Evolutionary conservation across 2,329 filamentous ascomycete genomes (phyloP).

Genomic region (Hortaea werneckii): DNA sequence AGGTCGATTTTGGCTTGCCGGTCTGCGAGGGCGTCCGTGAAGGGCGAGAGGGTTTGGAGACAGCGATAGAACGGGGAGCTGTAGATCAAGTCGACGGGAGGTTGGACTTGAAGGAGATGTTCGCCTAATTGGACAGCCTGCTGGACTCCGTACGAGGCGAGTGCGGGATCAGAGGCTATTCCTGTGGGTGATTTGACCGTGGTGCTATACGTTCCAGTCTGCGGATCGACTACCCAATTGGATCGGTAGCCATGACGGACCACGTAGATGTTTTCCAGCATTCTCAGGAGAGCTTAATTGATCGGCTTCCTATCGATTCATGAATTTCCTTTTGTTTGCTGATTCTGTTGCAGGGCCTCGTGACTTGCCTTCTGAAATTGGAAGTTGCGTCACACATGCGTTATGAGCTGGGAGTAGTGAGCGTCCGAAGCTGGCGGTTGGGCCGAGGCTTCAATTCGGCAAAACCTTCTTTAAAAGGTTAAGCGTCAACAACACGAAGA

Average conservation of each 20-base stretch:
- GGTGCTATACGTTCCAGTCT: conserved; percentile 67
- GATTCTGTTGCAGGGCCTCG: no score
- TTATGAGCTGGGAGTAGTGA: no score
- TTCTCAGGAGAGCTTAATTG: neutral
- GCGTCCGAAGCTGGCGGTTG: no score
- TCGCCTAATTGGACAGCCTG: conserved; percentile 69
- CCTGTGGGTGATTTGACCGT: conserved; percentile 72
- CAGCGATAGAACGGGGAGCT: conserved; percentile 81
- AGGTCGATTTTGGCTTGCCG: conserved; percentile 5
- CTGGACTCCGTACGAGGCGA: conserved; percentile 75
- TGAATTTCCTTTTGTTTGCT: no score
- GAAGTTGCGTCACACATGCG: neutral
- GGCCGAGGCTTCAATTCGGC: no score
- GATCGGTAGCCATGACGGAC: conserved; percentile 60
- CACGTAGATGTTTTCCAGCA: conserved; percentile 40
- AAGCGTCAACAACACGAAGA: no score
- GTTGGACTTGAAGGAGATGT: conserved; percentile 52
- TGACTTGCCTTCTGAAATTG: neutral
- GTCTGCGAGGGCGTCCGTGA: conserved; percentile 42
- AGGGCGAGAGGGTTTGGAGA: conserved; percentile 70
- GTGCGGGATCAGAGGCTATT: conserved; percentile 74
- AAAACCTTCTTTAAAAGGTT: no score
- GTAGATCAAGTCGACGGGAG: conserved; percentile 67
- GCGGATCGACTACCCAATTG: conserved; percentile 75
- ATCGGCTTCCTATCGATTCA: no score